A percentile compares a stretch with the other conserved stretches of the same genome.
Conservation (phyloP, 2,329 filamentous ascomycete genomes). For the Pestalotiopsis sp. region DNA sequence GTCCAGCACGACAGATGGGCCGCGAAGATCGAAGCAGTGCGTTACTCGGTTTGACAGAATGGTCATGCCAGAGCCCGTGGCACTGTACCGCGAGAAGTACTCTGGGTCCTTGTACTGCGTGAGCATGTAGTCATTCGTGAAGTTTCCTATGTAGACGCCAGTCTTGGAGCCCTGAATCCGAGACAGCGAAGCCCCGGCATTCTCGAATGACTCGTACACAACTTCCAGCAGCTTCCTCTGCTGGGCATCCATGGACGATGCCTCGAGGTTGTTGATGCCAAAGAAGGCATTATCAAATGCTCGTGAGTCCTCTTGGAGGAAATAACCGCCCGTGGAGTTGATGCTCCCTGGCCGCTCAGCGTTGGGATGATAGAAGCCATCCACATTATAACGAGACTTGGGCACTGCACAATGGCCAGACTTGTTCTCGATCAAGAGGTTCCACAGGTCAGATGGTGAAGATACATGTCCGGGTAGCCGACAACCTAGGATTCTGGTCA, state of each 20-base stretch:
- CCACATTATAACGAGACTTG: background rate
- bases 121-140: background rate
- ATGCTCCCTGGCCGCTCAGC: background rate
- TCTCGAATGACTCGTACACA: background rate
- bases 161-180: background rate
- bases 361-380: background rate
- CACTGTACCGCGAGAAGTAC: background rate
- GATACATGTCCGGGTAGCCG: background rate
- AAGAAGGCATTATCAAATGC: background rate
- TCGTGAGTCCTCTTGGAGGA: background rate
- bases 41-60: background rate
- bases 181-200: background rate
- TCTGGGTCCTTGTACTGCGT: background rate
- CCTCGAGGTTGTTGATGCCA: background rate
- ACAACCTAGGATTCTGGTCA: background rate
- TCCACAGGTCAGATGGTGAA: background rate
- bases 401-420: background rate
- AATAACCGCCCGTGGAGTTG: background rate
- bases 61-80: background rate
- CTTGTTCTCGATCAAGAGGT: background rate
- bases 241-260: background rate
- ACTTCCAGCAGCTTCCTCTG: background rate
- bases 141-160: background rate
- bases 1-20: constrained; percentile 11
- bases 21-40: background rate